Evolutionary conservation across 1,284 basidiomycete species (phyloP).

Genomic region (Inonotus obliquus): DNA sequence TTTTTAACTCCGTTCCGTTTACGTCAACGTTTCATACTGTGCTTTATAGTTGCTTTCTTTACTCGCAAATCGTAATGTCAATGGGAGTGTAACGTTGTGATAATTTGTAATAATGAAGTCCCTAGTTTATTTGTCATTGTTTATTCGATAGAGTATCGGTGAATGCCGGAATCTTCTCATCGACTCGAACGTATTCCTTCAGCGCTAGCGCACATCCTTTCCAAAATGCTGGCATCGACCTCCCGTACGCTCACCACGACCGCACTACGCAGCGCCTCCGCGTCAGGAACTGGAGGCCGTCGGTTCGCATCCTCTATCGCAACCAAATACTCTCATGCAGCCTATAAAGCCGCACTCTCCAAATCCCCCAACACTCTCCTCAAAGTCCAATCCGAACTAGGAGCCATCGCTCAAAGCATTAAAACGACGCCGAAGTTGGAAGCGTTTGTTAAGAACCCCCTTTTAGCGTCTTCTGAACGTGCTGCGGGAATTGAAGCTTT

Average conservation of each 20-base stretch:
- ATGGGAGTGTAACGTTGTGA: neutral
- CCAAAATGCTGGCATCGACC: slow-evolving; percentile 18
- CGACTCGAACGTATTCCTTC: neutral
- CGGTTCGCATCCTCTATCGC: slow-evolving; percentile 72
- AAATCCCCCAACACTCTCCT: slow-evolving; percentile 76
- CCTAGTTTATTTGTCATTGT: neutral
- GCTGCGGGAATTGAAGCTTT: slow-evolving; percentile 64
- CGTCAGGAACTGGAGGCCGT: slow-evolving; percentile 25
- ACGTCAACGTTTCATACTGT: neutral
- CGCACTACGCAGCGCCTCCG: slow-evolving; percentile 35
- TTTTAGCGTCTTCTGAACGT: slow-evolving; percentile 79
- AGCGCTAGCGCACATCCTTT: neutral
- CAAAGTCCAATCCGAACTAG: slow-evolving; percentile 83
- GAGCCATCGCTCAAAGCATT: slow-evolving; percentile 62
- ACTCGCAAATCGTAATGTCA: neutral
- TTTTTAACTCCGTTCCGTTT: neutral
- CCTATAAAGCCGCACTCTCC: slow-evolving; percentile 87
- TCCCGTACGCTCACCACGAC: slow-evolving; percentile 10
- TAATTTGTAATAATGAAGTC: no score
- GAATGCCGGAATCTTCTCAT: neutral
- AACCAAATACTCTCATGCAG: slow-evolving; percentile 92
- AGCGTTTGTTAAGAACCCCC: slow-evolving; percentile 83
- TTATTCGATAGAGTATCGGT: neutral
- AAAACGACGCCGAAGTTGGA: slow-evolving; percentile 59
- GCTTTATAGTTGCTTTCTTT: neutral